These are phyloP conservation scores for Deakozyma indianensis DNA, from an alignment of 805 yeast genomes.

Conservation along the genomic window DNA sequence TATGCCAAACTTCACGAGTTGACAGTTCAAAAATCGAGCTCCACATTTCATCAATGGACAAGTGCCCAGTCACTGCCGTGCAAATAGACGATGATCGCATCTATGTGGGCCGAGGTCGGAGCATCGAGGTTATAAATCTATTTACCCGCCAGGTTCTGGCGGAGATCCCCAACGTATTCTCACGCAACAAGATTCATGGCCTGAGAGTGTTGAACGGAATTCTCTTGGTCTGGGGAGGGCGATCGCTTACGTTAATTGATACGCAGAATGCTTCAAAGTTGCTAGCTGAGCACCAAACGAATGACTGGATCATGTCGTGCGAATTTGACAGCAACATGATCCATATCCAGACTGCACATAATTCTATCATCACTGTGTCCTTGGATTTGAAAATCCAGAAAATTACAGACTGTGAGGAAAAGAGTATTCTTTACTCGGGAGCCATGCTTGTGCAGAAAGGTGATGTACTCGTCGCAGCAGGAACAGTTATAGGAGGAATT, in stretches of 20 bases:
- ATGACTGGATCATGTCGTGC: slow-evolving; percentile 70
- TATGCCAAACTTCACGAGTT: too few species aligned
- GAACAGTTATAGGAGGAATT: slow-evolving; percentile 86
- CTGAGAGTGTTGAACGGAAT: slow-evolving; percentile 29
- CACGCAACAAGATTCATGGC: slow-evolving; percentile 75
- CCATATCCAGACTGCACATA: slow-evolving; percentile 66
- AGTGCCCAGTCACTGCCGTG: slow-evolving; percentile 56
- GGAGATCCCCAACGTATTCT: slow-evolving; percentile 34
- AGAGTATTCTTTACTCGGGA: slow-evolving; percentile 82
- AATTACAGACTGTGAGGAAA: slow-evolving; percentile 41
- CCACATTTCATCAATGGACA: too few species aligned
- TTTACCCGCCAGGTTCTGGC: slow-evolving; percentile 22
- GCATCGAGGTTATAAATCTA: slow-evolving; percentile 39
- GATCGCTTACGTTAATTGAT: slow-evolving; percentile 40
- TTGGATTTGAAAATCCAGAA: slow-evolving; percentile 16
- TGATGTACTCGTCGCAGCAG: slow-evolving; percentile 56
- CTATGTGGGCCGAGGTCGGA: slow-evolving; percentile 62
- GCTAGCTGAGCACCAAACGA: slow-evolving; percentile 22
- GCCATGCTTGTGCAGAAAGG: slow-evolving; percentile 35
- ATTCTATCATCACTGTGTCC: slow-evolving; percentile 36
- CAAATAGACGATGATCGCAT: slow-evolving; percentile 28
- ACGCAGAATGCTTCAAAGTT: slow-evolving; percentile 20
- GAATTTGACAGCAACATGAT: slow-evolving; percentile 32
- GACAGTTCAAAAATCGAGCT: too few species aligned
- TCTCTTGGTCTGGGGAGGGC: slow-evolving; percentile 50